Evolutionary conservation across 2,329 filamentous ascomycete species (phyloP), one percentile per base, ranked within the genome.

Genomic region (Paecilomyces sp.): DNA sequence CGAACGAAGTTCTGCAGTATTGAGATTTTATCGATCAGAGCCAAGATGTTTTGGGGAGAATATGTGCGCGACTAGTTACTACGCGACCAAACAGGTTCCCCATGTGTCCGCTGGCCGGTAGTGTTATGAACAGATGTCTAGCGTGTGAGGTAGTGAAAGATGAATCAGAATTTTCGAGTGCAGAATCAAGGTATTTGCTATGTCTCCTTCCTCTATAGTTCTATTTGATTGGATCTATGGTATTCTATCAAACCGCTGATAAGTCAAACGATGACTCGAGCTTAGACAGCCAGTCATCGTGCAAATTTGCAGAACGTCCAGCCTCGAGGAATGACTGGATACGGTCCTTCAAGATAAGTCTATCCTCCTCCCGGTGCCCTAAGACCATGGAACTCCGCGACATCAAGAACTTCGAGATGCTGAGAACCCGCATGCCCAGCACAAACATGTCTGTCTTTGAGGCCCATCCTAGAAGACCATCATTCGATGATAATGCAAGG

Each of bases 391-490:
- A 67, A 4, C 62, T 56, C 0, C 54, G 64, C 0, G 66, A 68
- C 13, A 70, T 58, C n/a, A 79, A 54, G 9, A 74, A 62, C 13
- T 68, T 68, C 2, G 77, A 73, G 51, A 77, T 67, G 36, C 64
- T 68, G 52, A 79, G 70, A 13, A 79, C 63, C 13, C 76, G 71
- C n/a, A 75, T 60, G 1, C 74, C 74, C 28, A 79, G 63, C 1
- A 70, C 70, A 58, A 92, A 93, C 0, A 87, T 83, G 31, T 86
- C 83, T 0, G 86, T 81, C 59, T 87, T 86, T 1, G 87, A 87
- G 1, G 84, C 83, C 86, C 88, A 92, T 6, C 91, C 90, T 34
- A 95, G 75, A 8, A 88, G 81, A 0, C 88, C 88, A 67, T 91
- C 89, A 1, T 70, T 68, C 2, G 68, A 65, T 18, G 73, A 65